Evolutionary conservation across 2,329 filamentous ascomycete genomes (phyloP), one percentile per base, ranked within the genome.

Genomic region (Aspergillus sojae): DNA sequence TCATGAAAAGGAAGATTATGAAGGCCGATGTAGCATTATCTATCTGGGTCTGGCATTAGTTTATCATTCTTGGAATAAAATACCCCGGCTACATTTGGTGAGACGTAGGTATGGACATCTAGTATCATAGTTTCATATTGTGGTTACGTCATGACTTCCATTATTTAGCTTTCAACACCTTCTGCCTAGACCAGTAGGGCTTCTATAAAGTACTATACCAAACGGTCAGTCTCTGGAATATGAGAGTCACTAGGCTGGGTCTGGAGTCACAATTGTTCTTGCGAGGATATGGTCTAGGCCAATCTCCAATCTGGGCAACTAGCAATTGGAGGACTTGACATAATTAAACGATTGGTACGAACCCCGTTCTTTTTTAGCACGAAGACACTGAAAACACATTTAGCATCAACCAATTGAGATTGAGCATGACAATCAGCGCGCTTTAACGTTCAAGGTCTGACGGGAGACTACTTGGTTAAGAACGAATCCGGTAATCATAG

Each of bases 191-290:
- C 19, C 39, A 5, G 3, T 4, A 41, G 19, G 16, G 39, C 16
- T 2, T 41, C 0, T 9, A 19, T 41, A 19, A 4, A 41, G 19
- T 16, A 3, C 16, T 16, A 19, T 41, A 5, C 6, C 36, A 41
- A 7, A 9, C 2, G 6, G 1, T 7, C 3, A n/a, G 6, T 19
- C 2, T 4, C 4, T 7, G 19, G 16, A 41, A 10, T 7, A 41
- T 1, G 6, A n/a, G 2, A 2, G 6, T n/a, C 0, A n/a, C 39
- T 10, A n/a, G 3, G 9, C 16, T 41, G 19, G 39, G 0, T 9
- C 19, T 41, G 3, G 16, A 1, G 3, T 41, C 16, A 0, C 16
- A n/a, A 41, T 41, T 41, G 6, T 3, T 9, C 6, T 4, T 19
- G 36, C 5, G 19, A 41, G 5, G 0, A n/a, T 41, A n/a, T 9